Base-by-base conservation (phyloP, 345 rosid species). In the Citrus mangshanensis region DNA sequence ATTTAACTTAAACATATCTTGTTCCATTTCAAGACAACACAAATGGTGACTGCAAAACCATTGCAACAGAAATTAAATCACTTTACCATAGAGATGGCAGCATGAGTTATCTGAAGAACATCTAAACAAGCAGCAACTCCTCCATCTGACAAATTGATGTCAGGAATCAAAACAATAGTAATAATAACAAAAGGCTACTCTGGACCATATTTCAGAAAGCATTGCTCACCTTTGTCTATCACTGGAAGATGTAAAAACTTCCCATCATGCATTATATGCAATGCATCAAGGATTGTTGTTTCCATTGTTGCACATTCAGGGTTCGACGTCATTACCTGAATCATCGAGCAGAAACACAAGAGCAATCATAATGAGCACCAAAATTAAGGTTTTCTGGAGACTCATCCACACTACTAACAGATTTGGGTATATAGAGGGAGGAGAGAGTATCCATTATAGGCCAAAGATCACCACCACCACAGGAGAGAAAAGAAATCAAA, bases 211-310 rank as follows among this genome's bases (percentile, higher is more conserved):
- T 24, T 46, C 70, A 40, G 55, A 51, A 79, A 46, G 72, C 24
- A 74, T 37, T 49, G 70, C 81, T 70, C 56, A 91, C 97, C 95
- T 87, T 87, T 93, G 77, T 93, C 98, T 38, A 93, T 30, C 37
- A 97, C 93, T 2, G 99, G 99, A 79, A 97, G 98, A 87, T 97
- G 99, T 70, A 97, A 85, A 81, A 97, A 94, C 87, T 97, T 97
- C 63, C 98, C 98, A 40, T 93, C 98, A 82, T 97, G 98, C 99
- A 94, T 97, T 71, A 85, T 77, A 80, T 94, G 99, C 88, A 94
- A 85, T 21, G 98, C 98, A 22, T 97, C 99, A 37, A 97, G 95
- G 76, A 94, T 91, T 24, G 98, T 88, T 18, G 95, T 91, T 78
- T 94, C 99, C 19, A 97, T 12, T 13, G 86, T 86, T 10, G 86